Evolutionary conservation across 2,329 filamentous ascomycete genomes (phyloP), one percentile per base, ranked within the genome.

Genomic region (Fusarium guadeloupense): DNA sequence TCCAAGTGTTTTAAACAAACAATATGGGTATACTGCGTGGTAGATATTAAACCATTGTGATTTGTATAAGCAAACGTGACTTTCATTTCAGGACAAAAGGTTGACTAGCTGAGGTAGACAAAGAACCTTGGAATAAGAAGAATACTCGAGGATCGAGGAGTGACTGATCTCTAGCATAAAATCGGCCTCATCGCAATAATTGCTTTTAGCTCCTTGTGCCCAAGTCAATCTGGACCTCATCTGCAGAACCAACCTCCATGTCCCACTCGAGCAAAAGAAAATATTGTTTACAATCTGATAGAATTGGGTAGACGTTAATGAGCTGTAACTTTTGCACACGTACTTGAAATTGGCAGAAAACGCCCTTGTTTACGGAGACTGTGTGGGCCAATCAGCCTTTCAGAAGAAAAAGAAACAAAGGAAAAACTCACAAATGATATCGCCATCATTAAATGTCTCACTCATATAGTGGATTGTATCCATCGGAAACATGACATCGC

Each of bases 151-250:
- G 19, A 6, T 5, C 8, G 19, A 16, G 16, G 26, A 16, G 13
- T 47, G 13, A 48, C 17, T 6, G 7, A 34, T 28, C 17, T 9
- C 25, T n/a, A 4, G 25, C 9, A 6, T 12, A 9, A 6, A 23
- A 21, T 40, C 26, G 13, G 54, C 23, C 19, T 4, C 10, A 4
- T 14, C 31, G n/a, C 9, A 12, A 9, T 35, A 16, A 10, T 58
- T 58, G 34, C 34, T 40, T 58, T 57, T 51, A 31, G 13, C 23
- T 28, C 4, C 10, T 33, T 33, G 23, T 40, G 16, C 20, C 19
- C 44, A 23, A 34, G 30, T 39, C 12, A 39, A 23, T 43, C 33
- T 30, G 19, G 45, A 16, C 17, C 28, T 52, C 39, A 52, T 28
- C 39, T 37, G 39, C 31, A 58, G 43, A 14, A 52, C 17, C 23